These are phyloP conservation scores for Peziza echinospora DNA, from an alignment of 495 filamentous ascomycete species.

Conservation along the genomic window DNA sequence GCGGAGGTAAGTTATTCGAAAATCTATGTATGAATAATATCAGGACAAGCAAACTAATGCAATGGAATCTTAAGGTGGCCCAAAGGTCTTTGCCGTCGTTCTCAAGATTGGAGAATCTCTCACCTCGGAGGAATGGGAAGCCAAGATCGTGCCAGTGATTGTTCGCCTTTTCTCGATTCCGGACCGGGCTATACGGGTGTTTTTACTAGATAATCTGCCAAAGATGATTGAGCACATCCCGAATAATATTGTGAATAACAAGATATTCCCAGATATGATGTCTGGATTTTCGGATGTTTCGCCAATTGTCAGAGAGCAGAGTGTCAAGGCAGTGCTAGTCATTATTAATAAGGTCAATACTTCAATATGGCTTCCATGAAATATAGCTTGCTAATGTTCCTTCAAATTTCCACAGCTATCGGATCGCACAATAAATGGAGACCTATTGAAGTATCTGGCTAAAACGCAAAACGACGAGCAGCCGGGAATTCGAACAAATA, in stretches of 20 bases:
- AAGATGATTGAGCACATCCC: slow-evolving; percentile 78
- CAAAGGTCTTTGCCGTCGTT: slow-evolving; percentile 70
- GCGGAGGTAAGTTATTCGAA: slow-evolving; percentile 40
- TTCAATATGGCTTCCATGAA: too few species aligned
- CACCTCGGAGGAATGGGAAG: slow-evolving; percentile 71
- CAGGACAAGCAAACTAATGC: neutral
- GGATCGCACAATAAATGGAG: slow-evolving; percentile 81
- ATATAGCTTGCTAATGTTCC: neutral
- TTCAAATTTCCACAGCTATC: slow-evolving; percentile 46
- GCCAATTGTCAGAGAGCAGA: slow-evolving; percentile 83
- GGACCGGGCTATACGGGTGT: slow-evolving; percentile 80
- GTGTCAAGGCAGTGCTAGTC: slow-evolving; percentile 72
- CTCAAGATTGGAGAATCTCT: slow-evolving; percentile 78
- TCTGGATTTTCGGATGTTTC: slow-evolving; percentile 84
- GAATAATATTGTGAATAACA: slow-evolving; percentile 82
- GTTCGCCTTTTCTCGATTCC: slow-evolving; percentile 76
- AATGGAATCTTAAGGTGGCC: slow-evolving; percentile 30
- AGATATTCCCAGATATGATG: slow-evolving; percentile 86
- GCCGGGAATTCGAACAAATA: slow-evolving; percentile 91
- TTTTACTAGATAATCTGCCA: slow-evolving; percentile 70
- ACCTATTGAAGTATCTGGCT: slow-evolving; percentile 71
- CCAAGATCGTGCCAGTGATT: slow-evolving; percentile 63
- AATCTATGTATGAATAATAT: neutral
- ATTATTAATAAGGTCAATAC: slow-evolving; percentile 55
- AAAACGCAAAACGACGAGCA: slow-evolving; percentile 97